Evolutionary conservation across 1,284 basidiomycete genomes (phyloP).

Genomic region (Trametes sp.): DNA sequence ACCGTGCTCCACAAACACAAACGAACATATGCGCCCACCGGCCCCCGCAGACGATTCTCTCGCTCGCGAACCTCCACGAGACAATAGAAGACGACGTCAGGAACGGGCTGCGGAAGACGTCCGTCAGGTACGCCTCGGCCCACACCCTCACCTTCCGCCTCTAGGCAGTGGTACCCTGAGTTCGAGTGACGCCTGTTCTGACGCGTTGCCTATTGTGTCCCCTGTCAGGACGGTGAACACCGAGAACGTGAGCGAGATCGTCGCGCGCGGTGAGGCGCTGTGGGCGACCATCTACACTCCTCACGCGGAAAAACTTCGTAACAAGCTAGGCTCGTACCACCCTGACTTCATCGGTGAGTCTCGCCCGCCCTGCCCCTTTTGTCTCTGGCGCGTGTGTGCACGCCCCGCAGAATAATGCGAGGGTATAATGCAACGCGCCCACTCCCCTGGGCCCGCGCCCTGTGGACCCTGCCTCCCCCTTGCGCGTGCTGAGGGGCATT

Average conservation of each 20-base stretch:
- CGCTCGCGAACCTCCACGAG: slow-evolving; percentile 77
- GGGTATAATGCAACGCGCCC: slow-evolving; percentile 21
- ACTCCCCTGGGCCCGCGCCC: slow-evolving; percentile 17
- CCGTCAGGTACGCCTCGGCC: slow-evolving; percentile 61
- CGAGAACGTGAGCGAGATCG: slow-evolving; percentile 71
- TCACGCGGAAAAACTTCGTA: slow-evolving; percentile 87
- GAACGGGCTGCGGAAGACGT: slow-evolving; percentile 66
- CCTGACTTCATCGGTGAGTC: slow-evolving; percentile 85
- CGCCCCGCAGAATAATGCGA: slow-evolving; percentile 7
- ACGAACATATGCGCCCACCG: slow-evolving; percentile 9
- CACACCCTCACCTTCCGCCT: too few species aligned
- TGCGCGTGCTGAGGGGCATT: slow-evolving; percentile 4
- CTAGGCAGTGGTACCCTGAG: background rate
- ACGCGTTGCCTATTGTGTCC: background rate
- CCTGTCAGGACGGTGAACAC: slow-evolving; percentile 63
- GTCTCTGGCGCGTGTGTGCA: background rate
- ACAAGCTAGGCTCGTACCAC: slow-evolving; percentile 87
- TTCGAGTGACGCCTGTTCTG: background rate
- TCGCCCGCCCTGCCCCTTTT: slow-evolving; percentile 25
- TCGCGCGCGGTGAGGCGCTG: slow-evolving; percentile 71
- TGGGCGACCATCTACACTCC: slow-evolving; percentile 96
- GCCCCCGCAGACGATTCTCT: slow-evolving; percentile 76
- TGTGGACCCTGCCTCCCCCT: background rate
- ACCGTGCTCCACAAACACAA: slow-evolving; percentile 14
- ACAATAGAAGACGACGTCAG: slow-evolving; percentile 84